These are phyloP conservation scores for Waltergamsia citrina DNA, from an alignment of 2,329 filamentous ascomycete species.

Conservation along the genomic window DNA sequence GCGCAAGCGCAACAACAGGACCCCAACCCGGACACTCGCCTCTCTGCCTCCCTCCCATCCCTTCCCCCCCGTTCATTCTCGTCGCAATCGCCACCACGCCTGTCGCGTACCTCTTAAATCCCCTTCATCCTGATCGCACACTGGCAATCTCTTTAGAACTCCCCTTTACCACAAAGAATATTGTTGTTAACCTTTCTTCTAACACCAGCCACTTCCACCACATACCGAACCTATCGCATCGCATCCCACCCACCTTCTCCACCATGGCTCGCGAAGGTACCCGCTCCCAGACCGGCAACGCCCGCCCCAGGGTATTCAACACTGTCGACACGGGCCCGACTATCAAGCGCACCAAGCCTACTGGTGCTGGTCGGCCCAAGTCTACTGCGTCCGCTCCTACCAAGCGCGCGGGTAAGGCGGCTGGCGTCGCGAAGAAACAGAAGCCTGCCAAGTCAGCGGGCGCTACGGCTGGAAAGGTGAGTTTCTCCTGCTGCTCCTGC, in stretches of 20 bases:
- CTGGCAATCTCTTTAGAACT: too few relatives aligned
- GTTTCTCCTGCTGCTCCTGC: not conserved
- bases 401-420: not conserved
- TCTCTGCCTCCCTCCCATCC: too few relatives aligned
- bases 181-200: not conserved
- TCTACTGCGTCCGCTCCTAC: slow-evolving; percentile 4
- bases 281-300: slow-evolving; percentile 41
- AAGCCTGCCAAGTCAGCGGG: slow-evolving; percentile 1
- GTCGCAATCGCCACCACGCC: too few relatives aligned
- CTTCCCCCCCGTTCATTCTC: too few relatives aligned
- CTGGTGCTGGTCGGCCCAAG: slow-evolving; percentile 6
- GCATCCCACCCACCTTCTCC: not conserved
- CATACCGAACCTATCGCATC: not conserved
- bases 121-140: too few relatives aligned
- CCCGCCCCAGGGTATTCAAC: slow-evolving; percentile 41
- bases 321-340: slow-evolving; percentile 36
- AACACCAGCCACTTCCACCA: not conserved
- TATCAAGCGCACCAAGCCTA: slow-evolving; percentile 25
- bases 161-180: too few relatives aligned
- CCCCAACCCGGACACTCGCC: too few relatives aligned
- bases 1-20: too few relatives aligned
- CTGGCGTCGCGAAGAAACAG: slow-evolving; percentile 3
- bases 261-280: slow-evolving; percentile 41
- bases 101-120: too few relatives aligned
- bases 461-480: not conserved